phyloP scores from a whole-genome alignment of 441 rosid genomes.

The Theobroma grandiflorum region DNA sequence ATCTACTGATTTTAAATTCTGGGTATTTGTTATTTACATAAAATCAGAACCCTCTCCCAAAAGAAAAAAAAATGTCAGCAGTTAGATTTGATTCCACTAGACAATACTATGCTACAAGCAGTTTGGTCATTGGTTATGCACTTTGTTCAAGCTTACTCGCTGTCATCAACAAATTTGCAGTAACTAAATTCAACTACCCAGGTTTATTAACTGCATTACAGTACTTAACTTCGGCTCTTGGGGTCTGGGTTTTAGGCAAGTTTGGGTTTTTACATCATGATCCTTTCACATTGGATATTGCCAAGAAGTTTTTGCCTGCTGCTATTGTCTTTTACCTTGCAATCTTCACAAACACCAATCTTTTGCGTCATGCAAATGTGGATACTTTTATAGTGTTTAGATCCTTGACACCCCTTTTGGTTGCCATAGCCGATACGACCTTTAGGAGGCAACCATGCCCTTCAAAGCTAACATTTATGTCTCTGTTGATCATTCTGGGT shows the following conservation, averaged over 20 bases:
- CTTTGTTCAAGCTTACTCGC: conserved; percentile 95
- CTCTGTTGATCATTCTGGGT: conserved; percentile 72
- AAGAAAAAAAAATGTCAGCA: conserved; percentile 47
- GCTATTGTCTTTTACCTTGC: conserved; percentile 91
- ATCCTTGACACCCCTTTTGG: conserved; percentile 91
- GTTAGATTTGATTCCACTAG: conserved; percentile 59
- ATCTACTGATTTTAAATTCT: conserved; percentile 22
- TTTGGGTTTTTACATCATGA: conserved; percentile 82
- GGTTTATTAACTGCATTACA: conserved; percentile 94
- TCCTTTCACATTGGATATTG: conserved; percentile 66
- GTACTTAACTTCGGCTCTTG: conserved; percentile 76
- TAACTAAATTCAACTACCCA: conserved; percentile 84
- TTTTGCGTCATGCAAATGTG: conserved; percentile 93
- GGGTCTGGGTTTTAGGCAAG: conserved; percentile 84
- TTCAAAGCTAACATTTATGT: conserved; percentile 69
- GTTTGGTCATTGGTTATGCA: conserved; percentile 87
- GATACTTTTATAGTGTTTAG: conserved; percentile 94
- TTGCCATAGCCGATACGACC: conserved; percentile 84
- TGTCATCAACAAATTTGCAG: conserved; percentile 89
- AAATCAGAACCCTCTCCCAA: background rate
- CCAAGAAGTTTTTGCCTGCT: conserved; percentile 93
- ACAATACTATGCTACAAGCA: conserved; percentile 70
- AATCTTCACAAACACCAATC: conserved; percentile 92
- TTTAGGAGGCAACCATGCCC: conserved; percentile 88
- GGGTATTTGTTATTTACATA: background rate